Conservation (phyloP, 441 rosid species). For the Jatropha podagrica region DNA sequence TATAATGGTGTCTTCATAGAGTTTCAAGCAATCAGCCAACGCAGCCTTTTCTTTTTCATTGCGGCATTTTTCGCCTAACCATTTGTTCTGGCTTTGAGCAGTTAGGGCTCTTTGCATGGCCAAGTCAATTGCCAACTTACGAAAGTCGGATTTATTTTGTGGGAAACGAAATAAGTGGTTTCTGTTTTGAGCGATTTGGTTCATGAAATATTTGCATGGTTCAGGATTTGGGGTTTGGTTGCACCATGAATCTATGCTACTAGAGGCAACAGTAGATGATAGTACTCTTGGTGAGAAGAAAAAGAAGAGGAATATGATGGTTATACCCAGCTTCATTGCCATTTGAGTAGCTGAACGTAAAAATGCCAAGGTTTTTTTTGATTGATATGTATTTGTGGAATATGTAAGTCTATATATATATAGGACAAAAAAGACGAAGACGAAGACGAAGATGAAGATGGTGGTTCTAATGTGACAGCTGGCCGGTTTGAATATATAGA, state of each 20-base stretch:
- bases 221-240: slow-evolving; percentile 48
- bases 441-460: background rate
- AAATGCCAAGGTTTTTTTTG: background rate
- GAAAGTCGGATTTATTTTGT: slow-evolving; percentile 33
- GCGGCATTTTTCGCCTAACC: slow-evolving; percentile 44
- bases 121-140: slow-evolving; percentile 31
- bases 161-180: slow-evolving; percentile 10
- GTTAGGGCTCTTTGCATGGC: slow-evolving; percentile 44
- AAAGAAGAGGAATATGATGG: slow-evolving; percentile 15
- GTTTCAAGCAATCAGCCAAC: slow-evolving; percentile 76
- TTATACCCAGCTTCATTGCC: slow-evolving; percentile 22
- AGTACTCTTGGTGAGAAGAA: slow-evolving; percentile 18
- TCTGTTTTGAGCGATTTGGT: slow-evolving; percentile 17
- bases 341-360: slow-evolving; percentile 8
- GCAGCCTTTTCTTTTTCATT: slow-evolving; percentile 57
- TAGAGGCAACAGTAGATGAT: slow-evolving; percentile 6
- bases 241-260: slow-evolving; percentile 42
- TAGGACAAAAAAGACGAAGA: background rate
- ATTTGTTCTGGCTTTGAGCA: slow-evolving; percentile 46
- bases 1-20: slow-evolving; percentile 49
- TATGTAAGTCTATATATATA: slow-evolving; percentile 16
- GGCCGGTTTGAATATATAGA: slow-evolving; percentile 9
- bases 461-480: slow-evolving; percentile 6
- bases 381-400: background rate
- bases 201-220: slow-evolving; percentile 45